Evolutionary conservation across 2,329 filamentous ascomycete genomes (phyloP), one percentile per base, ranked within the genome.

Genomic region (Sporothrix dimorphospora): DNA sequence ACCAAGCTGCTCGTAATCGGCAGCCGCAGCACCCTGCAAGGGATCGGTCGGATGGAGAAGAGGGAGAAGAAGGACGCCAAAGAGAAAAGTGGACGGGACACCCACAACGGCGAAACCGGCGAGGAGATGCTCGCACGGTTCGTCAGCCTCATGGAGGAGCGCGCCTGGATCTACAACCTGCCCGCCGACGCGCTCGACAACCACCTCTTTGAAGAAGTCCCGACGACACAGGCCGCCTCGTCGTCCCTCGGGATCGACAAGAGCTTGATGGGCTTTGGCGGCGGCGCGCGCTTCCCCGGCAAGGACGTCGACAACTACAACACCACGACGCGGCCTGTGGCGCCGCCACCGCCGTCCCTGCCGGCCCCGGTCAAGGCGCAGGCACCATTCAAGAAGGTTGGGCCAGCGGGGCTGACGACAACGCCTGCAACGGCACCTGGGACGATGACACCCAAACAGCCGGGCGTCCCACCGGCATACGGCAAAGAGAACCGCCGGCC

Each of bases 1-100:
- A 96, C 92, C 0, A 99, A 99, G 83, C 83, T 99, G 47, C 85
- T 99, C 1, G 91, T 99, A 14, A 81, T 99, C 0, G 96, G 96
- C 11, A 97, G 93, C 80, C 88, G 89, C 78, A 86, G 85, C 71
- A 99, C 96, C 0, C 83, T 99, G 3, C 53, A 76, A 12, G 78
- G 78, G 91, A 53, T 63, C 16, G 51, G 2, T 93, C 92, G 85
- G 84, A 89, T 11, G 7, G 57, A 47, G 27, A 92, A 85, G 84
- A 89, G 8, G 5, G 45, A 6, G 19, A 89, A 12, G 1, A 34
- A n/a, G 1, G 40, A 53, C n/a, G n/a, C n/a, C n/a, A n/a, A 42
- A 63, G 4, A 27, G 78, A 80, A 57, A 86, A n/a, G n/a, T n/a
- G n/a, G n/a, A n/a, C n/a, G 83, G 0, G 21, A 65, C 24, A 59